Conservation (phyloP, 345 rosid genomes). For the Pistacia vera region DNA sequence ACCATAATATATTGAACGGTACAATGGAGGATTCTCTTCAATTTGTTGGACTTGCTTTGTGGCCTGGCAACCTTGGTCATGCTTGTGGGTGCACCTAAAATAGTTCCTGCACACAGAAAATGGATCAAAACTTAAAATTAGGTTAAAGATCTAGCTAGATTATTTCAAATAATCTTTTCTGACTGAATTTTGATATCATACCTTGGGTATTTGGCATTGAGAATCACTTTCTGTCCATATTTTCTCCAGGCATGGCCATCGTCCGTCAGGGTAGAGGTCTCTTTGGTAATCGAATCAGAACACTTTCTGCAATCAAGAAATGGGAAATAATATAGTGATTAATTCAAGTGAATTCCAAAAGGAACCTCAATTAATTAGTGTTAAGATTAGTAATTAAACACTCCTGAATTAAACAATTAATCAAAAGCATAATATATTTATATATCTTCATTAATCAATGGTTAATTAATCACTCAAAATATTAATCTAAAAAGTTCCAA, state of each 20-base stretch:
- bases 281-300: constrained; percentile 18
- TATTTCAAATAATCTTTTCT: too few relatives aligned
- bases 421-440: too few relatives aligned
- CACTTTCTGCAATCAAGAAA: constrained; percentile 35
- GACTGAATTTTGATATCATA: neutral
- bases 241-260: constrained; percentile 73
- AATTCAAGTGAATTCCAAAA: too few relatives aligned
- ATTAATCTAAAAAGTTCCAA: too few relatives aligned
- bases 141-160: neutral
- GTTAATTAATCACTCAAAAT: too few relatives aligned
- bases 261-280: constrained; percentile 15
- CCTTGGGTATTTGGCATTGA: constrained; percentile 52
- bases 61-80: constrained; percentile 49
- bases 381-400: too few relatives aligned
- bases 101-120: constrained; percentile 40
- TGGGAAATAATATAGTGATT: neutral
- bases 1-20: constrained; percentile 39
- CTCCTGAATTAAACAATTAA: too few relatives aligned
- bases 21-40: constrained; percentile 33
- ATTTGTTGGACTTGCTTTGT: constrained; percentile 53
- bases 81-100: constrained; percentile 59
- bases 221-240: constrained; percentile 63
- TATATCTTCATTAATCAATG: too few relatives aligned
- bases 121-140: neutral
- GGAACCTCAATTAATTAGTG: too few relatives aligned